These are phyloP conservation scores for Tricholoma flavovirens DNA, from an alignment of 768 basidiomycete species.

Conservation along the genomic window DNA sequence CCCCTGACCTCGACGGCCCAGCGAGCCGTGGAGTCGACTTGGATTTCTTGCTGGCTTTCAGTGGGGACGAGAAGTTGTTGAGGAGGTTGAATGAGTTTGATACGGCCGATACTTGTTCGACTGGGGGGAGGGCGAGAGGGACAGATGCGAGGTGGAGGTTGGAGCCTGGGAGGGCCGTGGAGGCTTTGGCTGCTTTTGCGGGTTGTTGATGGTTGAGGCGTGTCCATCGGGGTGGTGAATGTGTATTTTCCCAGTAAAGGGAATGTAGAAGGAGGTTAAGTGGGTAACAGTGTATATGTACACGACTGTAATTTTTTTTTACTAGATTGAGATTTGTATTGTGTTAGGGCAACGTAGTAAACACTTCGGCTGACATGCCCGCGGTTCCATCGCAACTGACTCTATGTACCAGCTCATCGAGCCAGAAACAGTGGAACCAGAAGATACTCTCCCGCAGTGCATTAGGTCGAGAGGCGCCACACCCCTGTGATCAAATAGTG, in stretches of 20 bases:
- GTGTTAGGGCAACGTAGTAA: too few species aligned
- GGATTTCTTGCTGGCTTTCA: constrained; percentile 60
- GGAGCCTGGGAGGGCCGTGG: constrained; percentile 28
- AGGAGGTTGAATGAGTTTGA: constrained; percentile 72
- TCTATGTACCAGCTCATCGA: too few species aligned
- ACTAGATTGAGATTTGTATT: too few species aligned
- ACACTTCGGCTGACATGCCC: too few species aligned
- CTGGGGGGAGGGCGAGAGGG: constrained; percentile 50
- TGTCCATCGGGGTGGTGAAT: too few species aligned
- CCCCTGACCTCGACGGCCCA: constrained; percentile 20
- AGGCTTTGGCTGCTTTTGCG: constrained; percentile 25
- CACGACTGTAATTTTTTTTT: too few species aligned
- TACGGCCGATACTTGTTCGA: constrained; percentile 64
- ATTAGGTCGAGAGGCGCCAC: too few species aligned
- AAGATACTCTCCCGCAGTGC: too few species aligned
- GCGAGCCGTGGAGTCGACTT: constrained; percentile 34
- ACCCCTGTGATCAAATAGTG: too few species aligned
- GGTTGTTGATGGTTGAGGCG: neutral
- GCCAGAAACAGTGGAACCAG: too few species aligned
- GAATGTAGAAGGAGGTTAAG: neutral
- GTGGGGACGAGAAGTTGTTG: constrained; percentile 75
- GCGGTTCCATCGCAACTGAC: too few species aligned
- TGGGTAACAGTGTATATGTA: neutral
- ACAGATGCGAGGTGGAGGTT: constrained; percentile 75
- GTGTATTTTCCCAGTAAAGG: too few species aligned